Evolutionary conservation across 768 basidiomycete species (phyloP), one percentile per base, ranked within the genome.

Genomic region (Candolleomyces aberdarensis): DNA sequence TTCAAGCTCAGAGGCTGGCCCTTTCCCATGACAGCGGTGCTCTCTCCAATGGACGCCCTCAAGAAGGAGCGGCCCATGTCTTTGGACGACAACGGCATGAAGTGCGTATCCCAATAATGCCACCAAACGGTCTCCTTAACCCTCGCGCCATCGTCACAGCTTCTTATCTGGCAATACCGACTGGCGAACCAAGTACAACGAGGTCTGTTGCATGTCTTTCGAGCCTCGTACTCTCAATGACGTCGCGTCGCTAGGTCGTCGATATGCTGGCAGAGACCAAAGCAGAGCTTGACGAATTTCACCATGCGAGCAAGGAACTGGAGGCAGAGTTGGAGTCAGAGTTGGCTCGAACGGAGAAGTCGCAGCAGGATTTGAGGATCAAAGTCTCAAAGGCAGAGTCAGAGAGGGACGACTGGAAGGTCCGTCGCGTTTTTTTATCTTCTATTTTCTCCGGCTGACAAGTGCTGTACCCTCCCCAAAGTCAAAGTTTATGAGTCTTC

Each of bases 321-420:
- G 94, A 96, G 75, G 91, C 94, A 60, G 96, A 98, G 75, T 76
- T 98, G 65, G 94, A 96, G 80, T 83, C 83, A 63, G 96, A 98
- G 72, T 78, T 98, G 60, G 91, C 92, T 70, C 81, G 89, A 57
- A 91, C 93, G 44, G 92, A 96, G 77, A 90, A 87, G 73, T 81
- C 89, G 1, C 91, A 94, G 70, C 85, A 87, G 70, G 92, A 93
- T 22, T 82, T 92, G 39, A 86, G 81, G 76, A 80, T 85, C 66
- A 92, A 88, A 74, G 86, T 84, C 31, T 78, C 83, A 36, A 85
- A 81, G 66, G 82, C 89, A 52, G 90, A 92, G 69, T 73, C 74
- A 43, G 94, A 94, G 70, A 82, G 87, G 64, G 94, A 96, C 63
- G 89, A 94, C 32, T 96, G 95, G 95, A 96, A 96, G 88, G 94